Percentiles rank a stretch among this genome's conserved stretches.
Conservation (phyloP, 805 yeast species). For the Metschnikowia henanensis region DNA sequence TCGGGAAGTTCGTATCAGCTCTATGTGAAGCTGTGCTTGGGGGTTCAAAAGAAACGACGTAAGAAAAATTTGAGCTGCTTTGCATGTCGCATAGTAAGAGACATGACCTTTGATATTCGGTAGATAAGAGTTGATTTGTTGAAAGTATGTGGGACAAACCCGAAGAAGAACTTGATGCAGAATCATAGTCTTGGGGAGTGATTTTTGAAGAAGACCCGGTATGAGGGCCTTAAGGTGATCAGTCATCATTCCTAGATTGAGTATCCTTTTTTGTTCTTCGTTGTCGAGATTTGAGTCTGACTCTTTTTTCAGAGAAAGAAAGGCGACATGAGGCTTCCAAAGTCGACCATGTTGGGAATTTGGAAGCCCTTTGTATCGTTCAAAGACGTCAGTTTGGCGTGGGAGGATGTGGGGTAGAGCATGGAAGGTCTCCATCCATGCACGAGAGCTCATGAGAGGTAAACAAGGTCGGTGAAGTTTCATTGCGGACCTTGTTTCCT, state of each 20-base stretch:
- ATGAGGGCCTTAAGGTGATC: conserved; percentile 47
- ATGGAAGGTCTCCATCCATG: no score
- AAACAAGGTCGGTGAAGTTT: no score
- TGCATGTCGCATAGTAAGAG: conserved; percentile 56
- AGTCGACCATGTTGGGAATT: no score
- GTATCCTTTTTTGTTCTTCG: conserved; percentile 32
- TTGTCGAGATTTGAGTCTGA: background rate
- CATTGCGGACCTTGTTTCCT: no score
- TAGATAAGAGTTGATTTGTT: conserved; percentile 44
- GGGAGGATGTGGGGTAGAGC: background rate
- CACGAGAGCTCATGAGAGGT: no score
- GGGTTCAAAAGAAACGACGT: conserved; percentile 58
- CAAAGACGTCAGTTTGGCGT: no score
- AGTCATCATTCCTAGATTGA: conserved; percentile 56
- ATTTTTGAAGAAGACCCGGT: conserved; percentile 49
- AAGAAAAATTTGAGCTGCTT: conserved; percentile 53
- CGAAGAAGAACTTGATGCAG: conserved; percentile 51
- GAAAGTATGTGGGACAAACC: conserved; percentile 53
- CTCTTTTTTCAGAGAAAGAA: background rate
- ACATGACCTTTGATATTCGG: conserved; percentile 58
- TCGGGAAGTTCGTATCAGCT: conserved; percentile 36
- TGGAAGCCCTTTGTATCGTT: no score
- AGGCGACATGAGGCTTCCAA: background rate
- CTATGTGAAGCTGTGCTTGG: conserved; percentile 52
- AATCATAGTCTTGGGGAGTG: conserved; percentile 45